These are phyloP conservation scores for Eucalyptus pumila DNA, from an alignment of 345 rosid species.

Conservation along the genomic window DNA sequence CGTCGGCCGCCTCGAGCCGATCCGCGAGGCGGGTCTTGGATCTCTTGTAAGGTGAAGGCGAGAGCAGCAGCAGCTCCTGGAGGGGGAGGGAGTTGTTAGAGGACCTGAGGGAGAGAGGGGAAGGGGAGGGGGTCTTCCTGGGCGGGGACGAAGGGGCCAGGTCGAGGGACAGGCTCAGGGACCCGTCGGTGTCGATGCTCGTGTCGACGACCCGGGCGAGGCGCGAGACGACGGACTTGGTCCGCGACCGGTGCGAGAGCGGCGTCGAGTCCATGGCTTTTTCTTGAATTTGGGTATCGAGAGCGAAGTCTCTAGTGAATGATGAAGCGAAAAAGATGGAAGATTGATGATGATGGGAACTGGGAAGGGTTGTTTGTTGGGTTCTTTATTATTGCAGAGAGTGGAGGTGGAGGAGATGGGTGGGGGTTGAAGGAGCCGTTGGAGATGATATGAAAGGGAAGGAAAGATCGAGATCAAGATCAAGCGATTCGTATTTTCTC, in stretches of 20 bases:
- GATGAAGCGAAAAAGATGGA: not conserved
- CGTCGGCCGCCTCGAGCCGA: conserved; percentile 53
- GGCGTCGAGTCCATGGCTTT: conserved; percentile 46
- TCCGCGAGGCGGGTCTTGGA: conserved; percentile 60
- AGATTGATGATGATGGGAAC: not conserved
- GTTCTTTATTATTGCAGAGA: not conserved
- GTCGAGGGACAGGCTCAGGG: conserved; percentile 31
- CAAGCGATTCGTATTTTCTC: not conserved
- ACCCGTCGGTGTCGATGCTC: conserved; percentile 6
- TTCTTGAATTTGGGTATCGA: not conserved
- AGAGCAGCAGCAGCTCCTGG: conserved; percentile 4
- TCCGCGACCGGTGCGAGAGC: conserved; percentile 27
- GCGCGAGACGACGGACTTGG: conserved; percentile 64
- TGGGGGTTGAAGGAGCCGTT: conserved; percentile 28
- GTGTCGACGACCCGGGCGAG: conserved; percentile 26
- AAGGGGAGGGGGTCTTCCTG: conserved; percentile 26
- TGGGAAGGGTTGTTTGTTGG: not conserved
- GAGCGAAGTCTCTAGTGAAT: not conserved
- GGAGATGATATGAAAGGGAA: not conserved
- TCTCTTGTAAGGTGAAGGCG: conserved; percentile 38
- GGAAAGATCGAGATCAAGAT: not conserved
- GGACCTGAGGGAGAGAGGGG: conserved; percentile 23
- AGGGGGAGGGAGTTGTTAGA: not conserved
- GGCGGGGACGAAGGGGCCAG: conserved; percentile 23
- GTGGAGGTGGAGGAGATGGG: not conserved